These are phyloP conservation scores for Epichloe elymi DNA, from an alignment of 2,329 filamentous ascomycete genomes.

Conservation along the genomic window DNA sequence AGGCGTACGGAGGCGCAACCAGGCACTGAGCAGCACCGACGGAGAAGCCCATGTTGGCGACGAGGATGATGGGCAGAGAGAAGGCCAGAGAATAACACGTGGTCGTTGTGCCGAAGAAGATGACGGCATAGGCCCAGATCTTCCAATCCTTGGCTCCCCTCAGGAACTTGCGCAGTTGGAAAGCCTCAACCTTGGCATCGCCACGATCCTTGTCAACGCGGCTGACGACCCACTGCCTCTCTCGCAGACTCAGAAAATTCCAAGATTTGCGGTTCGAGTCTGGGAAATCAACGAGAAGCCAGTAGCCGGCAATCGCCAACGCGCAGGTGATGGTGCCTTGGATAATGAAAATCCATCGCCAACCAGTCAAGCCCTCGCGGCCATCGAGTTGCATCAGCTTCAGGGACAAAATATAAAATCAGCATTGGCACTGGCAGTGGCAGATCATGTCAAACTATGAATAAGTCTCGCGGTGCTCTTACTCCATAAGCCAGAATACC, in stretches of 20 bases:
- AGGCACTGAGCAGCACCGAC: constrained; percentile 55
- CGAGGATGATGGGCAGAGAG: constrained; percentile 66
- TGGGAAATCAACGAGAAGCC: constrained; percentile 51
- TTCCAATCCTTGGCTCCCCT: constrained; percentile 36
- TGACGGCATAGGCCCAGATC: constrained; percentile 48
- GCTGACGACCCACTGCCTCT: constrained; percentile 39
- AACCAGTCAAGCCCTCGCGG: constrained; percentile 39
- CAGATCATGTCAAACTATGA: neutral
- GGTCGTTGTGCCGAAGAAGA: constrained; percentile 55
- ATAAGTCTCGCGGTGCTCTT: neutral
- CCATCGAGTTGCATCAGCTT: constrained; percentile 50
- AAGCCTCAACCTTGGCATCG: constrained; percentile 40
- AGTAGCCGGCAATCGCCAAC: constrained; percentile 36
- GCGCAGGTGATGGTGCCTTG: constrained; percentile 40
- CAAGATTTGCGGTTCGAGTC: constrained; percentile 38
- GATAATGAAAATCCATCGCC: constrained; percentile 55
- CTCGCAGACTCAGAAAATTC: constrained; percentile 38
- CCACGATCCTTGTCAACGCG: constrained; percentile 44
- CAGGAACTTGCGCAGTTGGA: constrained; percentile 35
- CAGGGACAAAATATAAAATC: neutral
- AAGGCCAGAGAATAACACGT: constrained; percentile 65
- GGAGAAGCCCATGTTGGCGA: constrained; percentile 47
- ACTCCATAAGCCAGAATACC: constrained; percentile 59
- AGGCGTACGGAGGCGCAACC: constrained; percentile 54
- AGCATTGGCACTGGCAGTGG: neutral